phyloP scores from a whole-genome alignment of 106 monocot genomes.

The Dendrobium officinale region DNA sequence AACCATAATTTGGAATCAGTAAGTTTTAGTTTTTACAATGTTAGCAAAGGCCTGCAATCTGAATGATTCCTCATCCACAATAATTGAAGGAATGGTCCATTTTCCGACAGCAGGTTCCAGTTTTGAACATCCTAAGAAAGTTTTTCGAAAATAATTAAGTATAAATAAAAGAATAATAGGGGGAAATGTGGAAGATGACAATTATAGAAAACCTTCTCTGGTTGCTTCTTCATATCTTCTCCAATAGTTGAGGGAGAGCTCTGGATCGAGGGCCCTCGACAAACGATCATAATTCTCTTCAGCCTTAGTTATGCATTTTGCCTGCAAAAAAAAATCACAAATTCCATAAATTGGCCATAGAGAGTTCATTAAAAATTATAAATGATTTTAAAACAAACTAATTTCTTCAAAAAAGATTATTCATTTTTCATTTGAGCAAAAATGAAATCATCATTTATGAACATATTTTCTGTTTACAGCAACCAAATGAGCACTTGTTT shows the following conservation, averaged over 20 bases:
- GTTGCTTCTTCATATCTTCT: slow-evolving; percentile 90
- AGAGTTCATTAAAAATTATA: no score
- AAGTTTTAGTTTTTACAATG: background rate
- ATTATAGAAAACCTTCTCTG: slow-evolving; percentile 41
- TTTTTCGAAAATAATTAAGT: background rate
- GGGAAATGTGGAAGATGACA: background rate
- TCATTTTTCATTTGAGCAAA: no score
- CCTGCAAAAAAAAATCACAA: slow-evolving; percentile 22
- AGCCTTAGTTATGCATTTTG: slow-evolving; percentile 68
- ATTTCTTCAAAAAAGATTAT: no score
- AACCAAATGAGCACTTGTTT: no score
- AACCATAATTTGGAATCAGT: background rate
- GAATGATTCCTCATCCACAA: slow-evolving; percentile 68
- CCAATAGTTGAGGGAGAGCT: slow-evolving; percentile 40
- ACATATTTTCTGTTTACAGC: no score
- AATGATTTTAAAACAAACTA: no score
- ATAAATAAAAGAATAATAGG: background rate
- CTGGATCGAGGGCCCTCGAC: slow-evolving; percentile 44
- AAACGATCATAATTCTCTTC: slow-evolving; percentile 59
- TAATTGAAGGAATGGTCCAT: slow-evolving; percentile 74
- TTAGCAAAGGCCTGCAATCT: slow-evolving; percentile 16
- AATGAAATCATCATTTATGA: no score
- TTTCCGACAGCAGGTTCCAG: slow-evolving; percentile 55
- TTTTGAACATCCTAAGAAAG: slow-evolving; percentile 35
- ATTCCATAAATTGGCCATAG: no score